Conservation (phyloP, 257 asterid species). For the Thymus quinquecostatus region DNA sequence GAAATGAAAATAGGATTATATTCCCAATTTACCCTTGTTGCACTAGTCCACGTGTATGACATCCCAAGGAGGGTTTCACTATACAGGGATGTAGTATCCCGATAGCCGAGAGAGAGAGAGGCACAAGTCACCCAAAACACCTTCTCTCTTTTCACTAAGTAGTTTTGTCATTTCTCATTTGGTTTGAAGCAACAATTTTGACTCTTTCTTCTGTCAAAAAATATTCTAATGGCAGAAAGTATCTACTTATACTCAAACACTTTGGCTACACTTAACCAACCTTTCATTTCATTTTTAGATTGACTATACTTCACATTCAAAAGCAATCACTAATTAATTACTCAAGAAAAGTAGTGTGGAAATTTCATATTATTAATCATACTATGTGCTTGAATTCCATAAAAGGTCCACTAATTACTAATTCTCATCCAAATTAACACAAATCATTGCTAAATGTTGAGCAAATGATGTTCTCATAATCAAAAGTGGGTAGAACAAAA, state of each 20-base stretch:
- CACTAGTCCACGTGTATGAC: no score
- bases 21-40: no score
- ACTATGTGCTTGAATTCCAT: no score
- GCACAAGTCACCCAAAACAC: neutral
- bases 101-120: neutral
- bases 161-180: constrained; percentile 31
- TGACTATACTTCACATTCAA: no score
- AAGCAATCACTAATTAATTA: no score
- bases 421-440: neutral
- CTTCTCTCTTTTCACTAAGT: neutral
- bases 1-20: no score
- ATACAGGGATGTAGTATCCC: no score
- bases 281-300: neutral
- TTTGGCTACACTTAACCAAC: neutral
- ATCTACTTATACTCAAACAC: constrained; percentile 1
- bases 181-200: constrained; percentile 15
- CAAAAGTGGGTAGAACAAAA: no score
- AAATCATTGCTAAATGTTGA: neutral
- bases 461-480: neutral
- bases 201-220: constrained; percentile 6
- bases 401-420: no score
- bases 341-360: no score
- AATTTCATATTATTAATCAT: no score
- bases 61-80: no score
- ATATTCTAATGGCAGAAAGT: neutral